Base-by-base conservation (phyloP, 1,139 yeast genomes). In the Hansenula sp. region DNA sequence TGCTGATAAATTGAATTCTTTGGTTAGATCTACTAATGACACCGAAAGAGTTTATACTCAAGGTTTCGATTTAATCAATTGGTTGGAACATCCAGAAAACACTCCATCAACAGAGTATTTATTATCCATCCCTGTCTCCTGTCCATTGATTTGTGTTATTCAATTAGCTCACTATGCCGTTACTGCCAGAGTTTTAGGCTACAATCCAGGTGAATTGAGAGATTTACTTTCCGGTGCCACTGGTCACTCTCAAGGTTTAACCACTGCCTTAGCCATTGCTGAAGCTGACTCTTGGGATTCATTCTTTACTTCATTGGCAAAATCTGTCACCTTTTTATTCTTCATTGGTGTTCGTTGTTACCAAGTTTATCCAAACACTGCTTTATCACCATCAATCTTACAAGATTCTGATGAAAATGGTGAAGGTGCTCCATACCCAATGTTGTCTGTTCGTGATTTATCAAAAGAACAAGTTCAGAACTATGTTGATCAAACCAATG, bases 191-290 rank as follows among this genome's bases (percentile, higher is more conserved):
- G 75, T 88, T 36, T 77, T 91, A 57, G 96, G 96, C 51, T 72
- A 84, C 55, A 80, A 90, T 48, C 99, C 99, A 32, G 98, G 97
- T 56, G 84, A 88, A 67, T 76, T 93, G 58, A 79, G 91, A 68
- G 66, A 74, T 45, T 68, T 75, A 58, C 72, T 91, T 49, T 67
- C 77, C 43, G 98, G 98, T 61, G 80, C 97, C 38, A 91, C 98
- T 43, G 99, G 99, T 70, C 99, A 93, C 67, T 91, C 98, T 35
- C 99, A 93, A 74, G 99, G 99, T 71, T 74, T 93, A 59, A 87
- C 93, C 46, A 88, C 97, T 35, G 95, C 99, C 33, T 79, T 90
- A 52, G 96, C 96, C 33, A 78, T 93, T 58, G 87, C 98, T 36
- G 80, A 91, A 49, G 78, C 96, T 19, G 83, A 80, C 60, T 75